Conservation (phyloP, 192 early-diverging fungal genomes). For the Lobosporangium transversale region DNA sequence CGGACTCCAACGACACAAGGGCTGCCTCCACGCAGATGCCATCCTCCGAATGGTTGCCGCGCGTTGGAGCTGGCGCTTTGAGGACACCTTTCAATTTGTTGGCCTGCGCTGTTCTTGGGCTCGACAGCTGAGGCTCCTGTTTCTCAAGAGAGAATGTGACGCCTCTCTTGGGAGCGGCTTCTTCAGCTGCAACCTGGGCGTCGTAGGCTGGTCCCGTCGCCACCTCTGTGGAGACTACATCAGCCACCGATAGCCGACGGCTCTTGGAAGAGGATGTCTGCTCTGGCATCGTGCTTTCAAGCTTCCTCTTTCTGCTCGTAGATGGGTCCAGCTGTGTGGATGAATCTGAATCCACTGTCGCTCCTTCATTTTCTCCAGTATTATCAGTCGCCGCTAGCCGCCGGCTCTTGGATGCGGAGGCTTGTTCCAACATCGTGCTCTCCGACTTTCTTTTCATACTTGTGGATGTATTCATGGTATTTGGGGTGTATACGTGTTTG, state of each 20-base stretch:
- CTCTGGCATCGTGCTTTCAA: too few species aligned
- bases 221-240: background rate
- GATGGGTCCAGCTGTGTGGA: background rate
- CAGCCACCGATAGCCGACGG: too few species aligned
- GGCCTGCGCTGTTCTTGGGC: background rate
- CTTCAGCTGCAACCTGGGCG: constrained; percentile 18
- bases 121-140: constrained; percentile 17
- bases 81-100: constrained; percentile 22
- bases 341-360: too few species aligned
- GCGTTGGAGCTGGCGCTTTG: constrained; percentile 3
- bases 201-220: background rate
- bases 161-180: constrained; percentile 18
- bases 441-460: too few species aligned
- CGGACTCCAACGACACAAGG: background rate
- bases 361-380: too few species aligned
- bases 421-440: too few species aligned
- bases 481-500: background rate
- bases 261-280: background rate
- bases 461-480: too few species aligned
- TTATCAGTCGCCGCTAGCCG: too few species aligned
- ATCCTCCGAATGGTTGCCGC: background rate
- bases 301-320: background rate
- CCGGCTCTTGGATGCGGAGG: too few species aligned
- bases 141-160: constrained; percentile 34
- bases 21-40: constrained; percentile 1